These are phyloP conservation scores for Rhizopogon sp. DNA, from an alignment of 768 basidiomycete genomes.

Conservation along the genomic window DNA sequence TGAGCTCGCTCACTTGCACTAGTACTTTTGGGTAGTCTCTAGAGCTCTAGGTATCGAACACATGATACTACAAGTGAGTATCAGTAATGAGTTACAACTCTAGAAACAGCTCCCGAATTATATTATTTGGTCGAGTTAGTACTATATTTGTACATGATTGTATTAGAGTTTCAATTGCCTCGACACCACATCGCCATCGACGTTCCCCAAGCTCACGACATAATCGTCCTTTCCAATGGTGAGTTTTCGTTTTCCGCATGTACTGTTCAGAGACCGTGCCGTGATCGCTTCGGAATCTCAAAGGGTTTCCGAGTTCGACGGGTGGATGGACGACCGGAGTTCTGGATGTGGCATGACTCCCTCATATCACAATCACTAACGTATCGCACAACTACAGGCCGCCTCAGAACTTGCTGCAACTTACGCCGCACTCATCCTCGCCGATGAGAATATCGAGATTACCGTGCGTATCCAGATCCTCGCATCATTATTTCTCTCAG, in stretches of 20 bases:
- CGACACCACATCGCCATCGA: conserved; percentile 12
- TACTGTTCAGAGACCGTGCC: background rate
- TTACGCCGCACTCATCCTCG: conserved; percentile 97
- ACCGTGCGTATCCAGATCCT: conserved; percentile 57
- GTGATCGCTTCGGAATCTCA: background rate
- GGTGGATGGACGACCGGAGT: conserved; percentile 15
- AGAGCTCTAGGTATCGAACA: no score
- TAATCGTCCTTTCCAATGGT: conserved; percentile 19
- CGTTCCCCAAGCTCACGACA: conserved; percentile 4
- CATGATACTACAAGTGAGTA: no score
- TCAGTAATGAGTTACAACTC: no score
- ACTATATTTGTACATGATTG: no score
- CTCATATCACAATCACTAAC: conserved; percentile 11
- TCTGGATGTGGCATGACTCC: conserved; percentile 8
- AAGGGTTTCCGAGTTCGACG: background rate
- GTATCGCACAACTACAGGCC: conserved; percentile 29
- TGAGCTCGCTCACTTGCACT: no score
- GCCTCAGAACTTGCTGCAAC: conserved; percentile 83
- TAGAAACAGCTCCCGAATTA: no score
- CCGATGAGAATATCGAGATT: conserved; percentile 96
- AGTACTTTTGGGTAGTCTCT: no score
- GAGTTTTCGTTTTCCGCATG: conserved; percentile 5
- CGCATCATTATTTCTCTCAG: background rate
- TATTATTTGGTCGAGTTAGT: no score
- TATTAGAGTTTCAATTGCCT: no score